These are phyloP conservation scores for Seiridium cupressi DNA, from an alignment of 2,329 filamentous ascomycete species.

Conservation along the genomic window DNA sequence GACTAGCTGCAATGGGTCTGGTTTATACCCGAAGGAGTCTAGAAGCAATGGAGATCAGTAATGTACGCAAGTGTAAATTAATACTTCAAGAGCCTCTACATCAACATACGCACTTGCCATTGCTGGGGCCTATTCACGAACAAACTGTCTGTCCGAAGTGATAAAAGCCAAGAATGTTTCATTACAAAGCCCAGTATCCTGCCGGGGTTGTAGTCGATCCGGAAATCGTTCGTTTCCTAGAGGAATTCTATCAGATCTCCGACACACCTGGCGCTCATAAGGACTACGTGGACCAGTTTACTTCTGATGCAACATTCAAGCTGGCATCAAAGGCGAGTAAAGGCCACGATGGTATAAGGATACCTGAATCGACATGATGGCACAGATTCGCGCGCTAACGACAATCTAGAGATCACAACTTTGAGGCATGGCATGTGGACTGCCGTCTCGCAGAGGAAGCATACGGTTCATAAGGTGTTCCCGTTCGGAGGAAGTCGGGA, in stretches of 20 bases:
- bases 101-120: no score
- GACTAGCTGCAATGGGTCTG: no score
- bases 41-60: no score
- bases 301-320: constrained; percentile 1
- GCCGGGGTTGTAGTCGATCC: neutral
- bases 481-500: neutral
- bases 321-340: neutral
- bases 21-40: no score
- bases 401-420: neutral
- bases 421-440: constrained; percentile 3
- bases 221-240: neutral
- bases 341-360: neutral
- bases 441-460: neutral
- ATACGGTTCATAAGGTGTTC: constrained; percentile 3
- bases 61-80: no score
- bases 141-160: neutral
- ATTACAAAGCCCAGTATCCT: neutral
- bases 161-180: neutral
- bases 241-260: constrained; percentile 2
- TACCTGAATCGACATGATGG: no score
- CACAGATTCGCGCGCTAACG: neutral
- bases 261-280: constrained; percentile 2
- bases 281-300: constrained; percentile 5
- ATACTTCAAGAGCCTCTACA: no score
- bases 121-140: neutral